Evolutionary conservation across 345 rosid species (phyloP), one percentile per base, ranked within the genome.

Genomic region (Firmiana major): DNA sequence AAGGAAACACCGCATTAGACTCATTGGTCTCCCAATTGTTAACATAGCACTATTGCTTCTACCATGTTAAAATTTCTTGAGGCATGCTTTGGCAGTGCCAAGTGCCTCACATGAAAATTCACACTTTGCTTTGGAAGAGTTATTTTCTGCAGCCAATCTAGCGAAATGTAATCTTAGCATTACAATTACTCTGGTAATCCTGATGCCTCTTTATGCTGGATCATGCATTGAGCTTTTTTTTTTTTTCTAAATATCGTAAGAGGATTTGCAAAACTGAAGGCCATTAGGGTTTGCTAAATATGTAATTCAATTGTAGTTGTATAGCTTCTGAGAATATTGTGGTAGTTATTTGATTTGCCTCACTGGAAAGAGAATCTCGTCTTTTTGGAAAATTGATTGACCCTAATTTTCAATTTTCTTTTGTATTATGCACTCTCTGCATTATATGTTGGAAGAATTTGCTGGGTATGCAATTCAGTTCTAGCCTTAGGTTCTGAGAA

Each of bases 401-500:
- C 17, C 34, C 10, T 24, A 69, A 71, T 31, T 71, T 71, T 70
- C 15, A 15, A n/a, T 46, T 26, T 49, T 70, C n/a, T 28, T 28
- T 49, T 70, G 31, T 24, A 70, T 16, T 28, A 9, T 70, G 28
- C 46, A 31, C 46, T 62, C 24, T 49, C 62, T 71, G 28, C 60
- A 53, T 46, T 26, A 69, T 46, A 48, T 26, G 73, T 69, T 69
- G 73, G 54, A 26, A 69, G 57, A 46, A 69, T 46, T 69, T 46
- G 22, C 55, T 24, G 4, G 48, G 43, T 34, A 9, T 53, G 62
- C 12, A 13, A 53, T 36, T 53, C 48, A 34, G 46, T 71, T 71
- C 46, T 71, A 54, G 60, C 28, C 31, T 71, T 69, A 64, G 58
- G 55, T 26, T 48, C 7, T 36, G 48, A 17, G 19, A 12, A 19